Conservation (phyloP, 2,329 filamentous ascomycete species). For the Pseudogymnoascus sp. region DNA sequence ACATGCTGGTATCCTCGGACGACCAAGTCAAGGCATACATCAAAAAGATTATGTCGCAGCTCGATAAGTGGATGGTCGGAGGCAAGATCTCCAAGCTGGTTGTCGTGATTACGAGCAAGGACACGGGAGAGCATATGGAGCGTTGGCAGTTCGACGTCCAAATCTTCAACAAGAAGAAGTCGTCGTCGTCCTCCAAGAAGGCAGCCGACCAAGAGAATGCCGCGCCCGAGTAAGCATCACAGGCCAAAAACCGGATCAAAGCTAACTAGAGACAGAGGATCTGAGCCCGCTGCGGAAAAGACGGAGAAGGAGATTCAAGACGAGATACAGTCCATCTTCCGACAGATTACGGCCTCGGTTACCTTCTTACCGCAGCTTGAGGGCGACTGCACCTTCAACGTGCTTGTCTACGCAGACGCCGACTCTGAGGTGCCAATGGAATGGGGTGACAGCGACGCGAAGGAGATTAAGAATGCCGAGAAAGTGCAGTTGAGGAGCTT, state of each 20-base stretch:
- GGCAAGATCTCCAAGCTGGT: conserved; percentile 97
- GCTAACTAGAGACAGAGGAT: conserved; percentile 11
- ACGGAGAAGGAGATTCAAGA: conserved; percentile 89
- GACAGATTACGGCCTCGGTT: conserved; percentile 95
- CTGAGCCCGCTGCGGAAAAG: conserved; percentile 53
- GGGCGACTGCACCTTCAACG: conserved; percentile 96
- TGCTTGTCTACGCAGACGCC: conserved; percentile 93
- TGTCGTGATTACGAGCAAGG: conserved; percentile 93
- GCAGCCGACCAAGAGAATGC: conserved; percentile 64
- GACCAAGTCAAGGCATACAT: conserved; percentile 99
- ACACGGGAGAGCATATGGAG: conserved; percentile 92
- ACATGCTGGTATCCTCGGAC: conserved; percentile 73
- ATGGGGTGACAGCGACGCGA: conserved; percentile 97
- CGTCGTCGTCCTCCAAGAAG: conserved; percentile 41
- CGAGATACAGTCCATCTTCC: conserved; percentile 94
- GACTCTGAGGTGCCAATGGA: conserved; percentile 95
- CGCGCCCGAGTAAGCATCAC: conserved; percentile 40
- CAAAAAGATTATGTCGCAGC: conserved; percentile 97
- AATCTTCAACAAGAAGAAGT: conserved; percentile 42
- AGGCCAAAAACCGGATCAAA: background rate
- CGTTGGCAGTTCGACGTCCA: conserved; percentile 93
- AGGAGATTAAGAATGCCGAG: conserved; percentile 88
- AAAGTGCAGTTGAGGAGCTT: conserved; percentile 93
- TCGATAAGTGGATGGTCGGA: conserved; percentile 95
- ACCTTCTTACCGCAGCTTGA: conserved; percentile 92